These are phyloP conservation scores for Kingdonia uniflora DNA, from an alignment of 164 flowering plant species.

Conservation along the genomic window DNA sequence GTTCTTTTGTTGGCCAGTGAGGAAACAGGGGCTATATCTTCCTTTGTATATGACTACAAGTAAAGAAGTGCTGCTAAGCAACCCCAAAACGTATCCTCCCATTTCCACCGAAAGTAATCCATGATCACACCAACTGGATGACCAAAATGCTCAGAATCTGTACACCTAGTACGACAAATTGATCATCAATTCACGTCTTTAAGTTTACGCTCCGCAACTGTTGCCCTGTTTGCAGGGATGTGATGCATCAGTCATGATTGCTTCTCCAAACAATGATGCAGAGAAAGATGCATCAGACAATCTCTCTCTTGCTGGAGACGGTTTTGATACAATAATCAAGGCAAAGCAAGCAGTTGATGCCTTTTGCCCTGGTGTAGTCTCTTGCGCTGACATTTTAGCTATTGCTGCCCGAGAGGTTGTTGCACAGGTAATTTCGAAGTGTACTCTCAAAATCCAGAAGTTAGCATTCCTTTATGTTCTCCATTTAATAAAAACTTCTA, in stretches of 20 bases:
- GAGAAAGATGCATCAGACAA: conserved; percentile 64
- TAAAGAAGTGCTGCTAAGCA: no score
- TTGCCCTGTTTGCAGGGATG: conserved; percentile 44
- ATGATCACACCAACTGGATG: background rate
- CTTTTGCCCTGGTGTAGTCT: conserved; percentile 59
- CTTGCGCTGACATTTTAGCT: conserved; percentile 72
- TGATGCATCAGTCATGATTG: conserved; percentile 63
- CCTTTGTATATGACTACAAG: no score
- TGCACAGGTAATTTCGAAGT: conserved; percentile 31
- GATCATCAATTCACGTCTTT: background rate
- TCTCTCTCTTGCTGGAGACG: conserved; percentile 72
- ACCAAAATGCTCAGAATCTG: no score
- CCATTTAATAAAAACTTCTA: background rate
- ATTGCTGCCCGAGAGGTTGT: conserved; percentile 71
- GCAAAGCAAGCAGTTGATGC: conserved; percentile 66
- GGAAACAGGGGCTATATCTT: no score
- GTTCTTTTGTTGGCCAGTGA: no score
- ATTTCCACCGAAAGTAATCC: no score
- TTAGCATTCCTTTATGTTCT: background rate
- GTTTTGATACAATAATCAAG: conserved; percentile 65
- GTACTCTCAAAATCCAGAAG: background rate
- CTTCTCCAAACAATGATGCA: conserved; percentile 54
- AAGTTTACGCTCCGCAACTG: background rate
- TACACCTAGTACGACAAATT: background rate
- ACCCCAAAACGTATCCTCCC: no score